These are phyloP conservation scores for Fusarium setosum DNA, from an alignment of 2,329 filamentous ascomycete species.

Conservation along the genomic window DNA sequence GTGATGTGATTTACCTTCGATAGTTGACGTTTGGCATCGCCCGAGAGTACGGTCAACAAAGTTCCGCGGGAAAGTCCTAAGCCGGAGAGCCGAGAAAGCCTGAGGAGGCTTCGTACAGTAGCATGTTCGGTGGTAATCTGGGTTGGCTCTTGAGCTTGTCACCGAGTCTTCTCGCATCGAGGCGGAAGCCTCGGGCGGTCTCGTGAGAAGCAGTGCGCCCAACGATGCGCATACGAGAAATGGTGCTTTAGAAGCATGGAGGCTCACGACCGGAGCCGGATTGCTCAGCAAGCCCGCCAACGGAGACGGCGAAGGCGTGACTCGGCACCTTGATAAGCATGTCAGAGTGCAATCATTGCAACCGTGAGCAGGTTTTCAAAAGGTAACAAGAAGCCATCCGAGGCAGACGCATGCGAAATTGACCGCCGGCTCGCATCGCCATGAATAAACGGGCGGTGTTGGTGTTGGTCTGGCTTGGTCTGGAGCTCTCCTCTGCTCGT, in stretches of 20 bases:
- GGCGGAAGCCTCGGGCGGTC: slow-evolving; percentile 2
- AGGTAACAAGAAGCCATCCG: slow-evolving; percentile 14
- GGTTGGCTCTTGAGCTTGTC: slow-evolving; percentile 7
- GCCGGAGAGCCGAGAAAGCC: slow-evolving; percentile 9
- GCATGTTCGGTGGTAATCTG: slow-evolving; percentile 11
- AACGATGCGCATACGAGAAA: slow-evolving; percentile 10
- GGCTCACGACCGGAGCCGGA: slow-evolving; percentile 4
- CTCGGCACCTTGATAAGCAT: slow-evolving; percentile 29
- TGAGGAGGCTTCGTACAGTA: slow-evolving; percentile 7
- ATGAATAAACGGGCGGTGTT: slow-evolving; percentile 11
- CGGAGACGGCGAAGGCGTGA: slow-evolving; percentile 21
- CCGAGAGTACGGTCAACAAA: not conserved
- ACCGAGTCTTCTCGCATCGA: not conserved
- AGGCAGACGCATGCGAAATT: slow-evolving; percentile 5
- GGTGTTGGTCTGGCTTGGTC: slow-evolving; percentile 13
- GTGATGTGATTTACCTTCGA: slow-evolving; percentile 10
- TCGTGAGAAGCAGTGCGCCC: slow-evolving; percentile 17
- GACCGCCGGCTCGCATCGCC: slow-evolving; percentile 18
- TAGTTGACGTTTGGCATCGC: not conserved
- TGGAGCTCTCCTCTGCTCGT: slow-evolving; percentile 26
- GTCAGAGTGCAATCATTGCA: slow-evolving; percentile 25
- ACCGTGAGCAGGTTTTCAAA: slow-evolving; percentile 21
- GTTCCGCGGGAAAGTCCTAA: not conserved
- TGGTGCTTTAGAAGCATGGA: slow-evolving; percentile 15
- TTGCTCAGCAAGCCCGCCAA: slow-evolving; percentile 1